Base-by-base conservation (phyloP, 441 rosid genomes). In the Flueggea neowawraea region DNA sequence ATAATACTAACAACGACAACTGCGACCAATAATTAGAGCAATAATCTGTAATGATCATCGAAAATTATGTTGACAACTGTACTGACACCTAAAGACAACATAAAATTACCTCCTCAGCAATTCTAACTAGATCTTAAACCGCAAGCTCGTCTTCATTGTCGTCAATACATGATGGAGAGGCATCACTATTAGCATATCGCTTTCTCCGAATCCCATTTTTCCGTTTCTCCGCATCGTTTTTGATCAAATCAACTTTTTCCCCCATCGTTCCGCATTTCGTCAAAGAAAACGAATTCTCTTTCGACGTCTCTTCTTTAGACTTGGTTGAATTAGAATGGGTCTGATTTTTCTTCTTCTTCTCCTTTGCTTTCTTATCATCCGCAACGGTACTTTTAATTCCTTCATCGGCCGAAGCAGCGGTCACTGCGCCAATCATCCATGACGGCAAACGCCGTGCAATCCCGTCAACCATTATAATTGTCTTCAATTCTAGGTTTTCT, bases 81-180 rank as follows among this genome's bases (percentile, higher is more conserved):
- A 5, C 41, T 10, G 12, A 45, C 0, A 47, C n/a, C n/a, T 47
- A 1, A 12, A 47, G 9, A 11, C 50, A 47, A 47, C n/a, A 17
- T 39, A 7, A 41, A 36, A 51, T 69, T 50, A 80, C 86, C 86
- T 81, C 84, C 50, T 72, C 54, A 36, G 86, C 86, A 58, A 84
- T 77, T 71, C 67, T 70, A 39, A 82, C 39, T 12, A 84, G 58
- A 73, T 81, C 89, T 57, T 80, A 78, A n/a, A 69, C 79, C 5
- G 78, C 75, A 22, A 84, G 73, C 28, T 70, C 81, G 17, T 14
- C 59, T 32, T 54, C 0, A 36, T 56, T 58, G 3, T 53, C 69
- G 12, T 54, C 69, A 65, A 52, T 54, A 51, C 15, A 41, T 36
- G 41, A 36, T 36, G 9, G 9, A 36, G 41, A 36, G 31, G 3